phyloP scores from a whole-genome alignment of 305 asterid genomes.

The Solanum aculeatissimum region DNA sequence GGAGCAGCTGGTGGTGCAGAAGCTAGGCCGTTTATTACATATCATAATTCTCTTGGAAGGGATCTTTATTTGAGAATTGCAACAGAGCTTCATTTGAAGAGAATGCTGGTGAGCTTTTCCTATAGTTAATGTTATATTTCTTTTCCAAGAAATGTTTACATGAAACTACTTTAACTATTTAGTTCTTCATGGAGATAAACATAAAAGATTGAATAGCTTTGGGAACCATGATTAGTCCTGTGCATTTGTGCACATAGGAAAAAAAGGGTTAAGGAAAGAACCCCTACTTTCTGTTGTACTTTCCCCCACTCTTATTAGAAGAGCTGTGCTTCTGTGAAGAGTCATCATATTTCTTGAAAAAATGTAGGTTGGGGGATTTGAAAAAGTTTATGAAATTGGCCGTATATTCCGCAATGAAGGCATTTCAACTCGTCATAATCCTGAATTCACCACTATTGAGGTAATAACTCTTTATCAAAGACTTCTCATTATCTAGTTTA shows the following conservation, averaged over 20 bases:
- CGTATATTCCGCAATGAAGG: conserved; percentile 97
- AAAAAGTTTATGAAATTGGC: conserved; percentile 93
- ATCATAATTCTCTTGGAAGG: conserved; percentile 95
- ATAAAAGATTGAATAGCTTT: neutral
- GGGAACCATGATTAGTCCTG: neutral
- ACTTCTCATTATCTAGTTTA: neutral
- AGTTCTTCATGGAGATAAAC: neutral
- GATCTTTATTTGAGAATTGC: conserved; percentile 97
- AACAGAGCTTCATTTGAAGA: conserved; percentile 95
- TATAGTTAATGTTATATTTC: neutral
- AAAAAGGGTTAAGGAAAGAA: neutral
- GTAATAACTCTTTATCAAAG: conserved; percentile 23
- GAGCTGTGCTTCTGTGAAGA: neutral
- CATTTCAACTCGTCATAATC: conserved; percentile 98
- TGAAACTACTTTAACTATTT: neutral
- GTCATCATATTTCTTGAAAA: conserved; percentile 4
- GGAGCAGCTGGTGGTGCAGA: conserved; percentile 99
- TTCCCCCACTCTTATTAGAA: neutral
- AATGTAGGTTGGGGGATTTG: conserved; percentile 92
- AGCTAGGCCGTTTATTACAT: conserved; percentile 96
- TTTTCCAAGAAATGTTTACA: neutral
- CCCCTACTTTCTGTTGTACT: neutral
- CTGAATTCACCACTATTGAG: conserved; percentile 98
- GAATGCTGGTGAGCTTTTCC: conserved; percentile 76
- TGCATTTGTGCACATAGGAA: neutral